Base-by-base conservation (phyloP, 1,284 basidiomycete species). In the Ustilago tritici region DNA sequence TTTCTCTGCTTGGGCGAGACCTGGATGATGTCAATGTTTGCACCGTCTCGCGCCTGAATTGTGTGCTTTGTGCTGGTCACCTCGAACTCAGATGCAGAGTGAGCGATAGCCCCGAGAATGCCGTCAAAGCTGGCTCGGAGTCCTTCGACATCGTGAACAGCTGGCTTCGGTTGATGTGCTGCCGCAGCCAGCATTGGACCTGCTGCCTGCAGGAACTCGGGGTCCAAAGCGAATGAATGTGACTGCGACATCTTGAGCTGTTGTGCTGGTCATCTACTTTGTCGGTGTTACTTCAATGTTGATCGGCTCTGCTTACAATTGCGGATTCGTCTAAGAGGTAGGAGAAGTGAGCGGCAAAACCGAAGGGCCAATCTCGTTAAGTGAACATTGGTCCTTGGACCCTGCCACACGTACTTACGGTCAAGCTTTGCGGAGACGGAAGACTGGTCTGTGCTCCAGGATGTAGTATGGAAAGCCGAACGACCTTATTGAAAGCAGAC, bases 41-140 rank as follows among this genome's bases (percentile, higher is more conserved):
- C 61, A 8, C 65, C 70, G 23, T 73, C 70, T 9, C 70, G 60
- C 1, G 70, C 68, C 15, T 56, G 50, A 53, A 73, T 38, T 53
- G 46, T 40, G 61, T 73, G 70, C 31, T 54, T 68, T n/a, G 46
- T 68, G 11, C 8, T 60, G n/a, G 50, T 47, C n/a, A 55, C 61
- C 9, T 67, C 61, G 4, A 38, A 52, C 19, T 64, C 32, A 6
- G 70, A 47, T 3, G 43, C 32, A 11, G 28, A 19, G 10, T 41
- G 8, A 2, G 38, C 65, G 2, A 61, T 38, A 4, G 12, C 31
- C 6, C 38, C 38, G 0, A 73, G 23, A 1, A 32, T 2, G 0
- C 15, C 38, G 15, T 63, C 56, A 3, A 73, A 19, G 40, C 41
- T 56, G 35, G 9, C 31, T 8, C 70, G 63, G 9, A 56, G 60